Base-by-base conservation (phyloP, 352 stramenopile species). In the Phytophthora aleatoria region DNA sequence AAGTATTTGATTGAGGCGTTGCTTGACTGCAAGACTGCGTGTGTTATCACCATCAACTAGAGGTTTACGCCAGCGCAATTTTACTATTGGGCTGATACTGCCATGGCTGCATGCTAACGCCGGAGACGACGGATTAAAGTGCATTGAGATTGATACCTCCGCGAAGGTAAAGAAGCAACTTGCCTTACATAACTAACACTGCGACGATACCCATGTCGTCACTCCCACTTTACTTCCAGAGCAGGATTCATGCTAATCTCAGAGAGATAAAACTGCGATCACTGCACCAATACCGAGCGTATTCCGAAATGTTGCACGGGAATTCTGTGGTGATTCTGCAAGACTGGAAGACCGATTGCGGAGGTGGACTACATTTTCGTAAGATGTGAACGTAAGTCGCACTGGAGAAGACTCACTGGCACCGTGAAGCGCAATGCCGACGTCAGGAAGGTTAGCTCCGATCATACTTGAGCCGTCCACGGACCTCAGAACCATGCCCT, bases 261-360 rank as follows among this genome's bases (percentile, higher is more conserved):
- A 79, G 12, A 79, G 43, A 36, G 67, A 65, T 20, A 82, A 57
- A 38, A 67, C 68, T 20, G 74, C 74, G 24, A 77, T 61, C 15
- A 86, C 75, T 12, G 79, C 75, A 39, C 73, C 77, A 36, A 89
- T 67, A 11, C 72, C 81, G 3, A 83, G 52, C 15, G 64, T 74
- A 52, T 83, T 79, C 28, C 69, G 70, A 10, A 78, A 33, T 5
- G 16, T 57, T n/a, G 61, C 26, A 31, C 33, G 48, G 31, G 38
- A 36, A 27, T 38, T 52, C 47, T 33, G 11, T 5, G 35, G n/a
- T 47, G 35, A 47, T 49, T 12, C 33, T 33, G 10, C 3, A 48
- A 36, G 12, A 20, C 57, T 66, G 24, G 30, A 7, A 43, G 53
- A 63, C 15, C 15, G 20, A 16, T 10, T 28, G 13, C 26, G 52